These are phyloP conservation scores for Neofusicoccum laricinum DNA, from an alignment of 2,329 filamentous ascomycete genomes.

Conservation along the genomic window DNA sequence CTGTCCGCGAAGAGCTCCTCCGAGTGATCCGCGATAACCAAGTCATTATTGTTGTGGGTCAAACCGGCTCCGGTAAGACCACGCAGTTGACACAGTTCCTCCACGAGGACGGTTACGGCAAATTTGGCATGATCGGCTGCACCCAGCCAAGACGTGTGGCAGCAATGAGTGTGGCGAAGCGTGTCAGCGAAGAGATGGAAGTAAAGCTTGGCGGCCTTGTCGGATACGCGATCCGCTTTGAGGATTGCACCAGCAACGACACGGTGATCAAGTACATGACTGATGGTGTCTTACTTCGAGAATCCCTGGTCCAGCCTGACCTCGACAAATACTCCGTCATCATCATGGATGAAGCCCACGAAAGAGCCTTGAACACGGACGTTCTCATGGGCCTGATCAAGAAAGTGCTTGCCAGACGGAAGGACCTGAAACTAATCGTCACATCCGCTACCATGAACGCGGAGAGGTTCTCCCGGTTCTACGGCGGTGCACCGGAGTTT, in stretches of 20 bases:
- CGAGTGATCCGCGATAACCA: conserved; percentile 95
- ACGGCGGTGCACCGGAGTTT: conserved; percentile 92
- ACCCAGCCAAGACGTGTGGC: conserved; percentile 95
- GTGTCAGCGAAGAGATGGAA: conserved; percentile 98
- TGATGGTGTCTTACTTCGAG: conserved; percentile 88
- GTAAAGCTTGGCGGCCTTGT: conserved; percentile 83
- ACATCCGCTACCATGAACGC: conserved; percentile 99
- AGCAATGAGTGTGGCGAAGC: conserved; percentile 98
- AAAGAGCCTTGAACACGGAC: conserved; percentile 93
- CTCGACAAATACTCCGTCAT: conserved; percentile 96
- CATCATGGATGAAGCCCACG: conserved; percentile 99
- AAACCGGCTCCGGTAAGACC: conserved; percentile 96
- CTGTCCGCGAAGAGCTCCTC: conserved; percentile 87
- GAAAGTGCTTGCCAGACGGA: conserved; percentile 84
- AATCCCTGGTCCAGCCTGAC: conserved; percentile 88
- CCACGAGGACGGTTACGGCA: conserved; percentile 90
- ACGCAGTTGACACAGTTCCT: conserved; percentile 96
- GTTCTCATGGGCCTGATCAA: conserved; percentile 97
- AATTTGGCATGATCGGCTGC: conserved; percentile 86
- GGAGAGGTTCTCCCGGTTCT: conserved; percentile 93
- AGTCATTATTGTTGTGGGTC: conserved; percentile 92
- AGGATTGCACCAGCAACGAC: conserved; percentile 94
- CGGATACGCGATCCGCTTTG: conserved; percentile 96
- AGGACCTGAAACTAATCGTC: conserved; percentile 93
- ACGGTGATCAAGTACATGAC: conserved; percentile 99